These are phyloP conservation scores for Telfairia occidentalis DNA, from an alignment of 331 rosid genomes.

Conservation along the genomic window DNA sequence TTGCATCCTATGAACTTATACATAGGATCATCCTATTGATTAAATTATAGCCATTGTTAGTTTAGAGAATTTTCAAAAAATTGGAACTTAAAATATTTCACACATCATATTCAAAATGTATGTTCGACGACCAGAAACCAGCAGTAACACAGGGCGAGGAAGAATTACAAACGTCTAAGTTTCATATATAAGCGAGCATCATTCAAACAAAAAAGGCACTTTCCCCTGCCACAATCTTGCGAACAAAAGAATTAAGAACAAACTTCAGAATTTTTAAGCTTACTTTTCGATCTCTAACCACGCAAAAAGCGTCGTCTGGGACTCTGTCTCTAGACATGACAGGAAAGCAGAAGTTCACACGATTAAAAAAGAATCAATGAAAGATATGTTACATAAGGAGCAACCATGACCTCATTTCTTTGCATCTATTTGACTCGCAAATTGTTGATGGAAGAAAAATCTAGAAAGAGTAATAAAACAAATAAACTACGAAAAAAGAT, in stretches of 20 bases:
- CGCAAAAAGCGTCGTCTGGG: conserved; percentile 33
- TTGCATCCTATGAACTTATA: too few species aligned
- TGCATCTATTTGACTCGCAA: conserved; percentile 44
- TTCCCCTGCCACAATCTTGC: background rate
- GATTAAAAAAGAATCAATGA: background rate
- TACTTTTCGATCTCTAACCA: conserved; percentile 60
- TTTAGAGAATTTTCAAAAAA: background rate
- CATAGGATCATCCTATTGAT: too few species aligned
- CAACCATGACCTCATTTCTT: conserved; percentile 44
- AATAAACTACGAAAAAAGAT: background rate
- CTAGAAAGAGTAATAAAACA: conserved; percentile 22
- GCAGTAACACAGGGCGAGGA: background rate
- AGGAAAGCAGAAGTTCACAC: conserved; percentile 8
- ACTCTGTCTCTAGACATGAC: conserved; percentile 40
- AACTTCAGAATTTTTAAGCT: conserved; percentile 20
- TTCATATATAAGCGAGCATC: background rate
- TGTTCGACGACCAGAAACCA: background rate
- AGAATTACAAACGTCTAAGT: background rate
- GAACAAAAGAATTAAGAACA: background rate
- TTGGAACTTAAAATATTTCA: background rate
- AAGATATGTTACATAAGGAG: background rate
- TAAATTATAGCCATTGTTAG: background rate
- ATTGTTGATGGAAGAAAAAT: conserved; percentile 33
- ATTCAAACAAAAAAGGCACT: background rate
- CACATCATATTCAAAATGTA: background rate